phyloP scores from a whole-genome alignment of 768 basidiomycete genomes.

The Naematelia encephala region DNA sequence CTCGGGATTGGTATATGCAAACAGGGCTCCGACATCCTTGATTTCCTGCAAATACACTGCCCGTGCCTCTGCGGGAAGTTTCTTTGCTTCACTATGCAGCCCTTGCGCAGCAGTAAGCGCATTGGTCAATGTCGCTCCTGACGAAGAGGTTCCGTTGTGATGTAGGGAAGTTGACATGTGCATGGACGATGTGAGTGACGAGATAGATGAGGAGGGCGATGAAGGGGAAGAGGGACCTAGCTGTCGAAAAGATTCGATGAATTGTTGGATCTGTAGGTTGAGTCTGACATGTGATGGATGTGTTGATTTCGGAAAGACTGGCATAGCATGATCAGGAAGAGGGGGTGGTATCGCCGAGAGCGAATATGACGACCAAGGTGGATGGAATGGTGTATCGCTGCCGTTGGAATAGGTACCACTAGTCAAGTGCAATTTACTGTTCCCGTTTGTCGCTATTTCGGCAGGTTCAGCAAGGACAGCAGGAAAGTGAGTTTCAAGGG shows the following conservation, averaged over 20 bases:
- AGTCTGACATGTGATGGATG: conserved; percentile 72
- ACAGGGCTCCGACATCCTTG: conserved; percentile 66
- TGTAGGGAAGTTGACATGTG: conserved; percentile 5
- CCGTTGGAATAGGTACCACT: background rate
- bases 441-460: background rate
- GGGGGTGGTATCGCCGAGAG: background rate
- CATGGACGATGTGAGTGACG: conserved; percentile 21
- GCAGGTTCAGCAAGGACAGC: conserved; percentile 57
- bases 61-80: conserved; percentile 61
- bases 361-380: background rate
- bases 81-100: conserved; percentile 62
- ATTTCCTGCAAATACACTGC: conserved; percentile 67
- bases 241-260: conserved; percentile 71
- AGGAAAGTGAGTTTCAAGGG: conserved; percentile 72
- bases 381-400: background rate
- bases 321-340: conserved; percentile 17
- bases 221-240: conserved; percentile 65
- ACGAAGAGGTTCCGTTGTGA: conserved; percentile 1
- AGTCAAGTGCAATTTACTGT: background rate
- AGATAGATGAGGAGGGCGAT: conserved; percentile 67
- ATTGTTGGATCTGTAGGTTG: conserved; percentile 81
- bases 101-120: conserved; percentile 56
- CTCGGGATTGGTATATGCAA: conserved; percentile 81
- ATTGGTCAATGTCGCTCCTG: conserved; percentile 25
- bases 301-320: conserved; percentile 54